These are phyloP conservation scores for Andrographis paniculata DNA, from an alignment of 305 asterid genomes.

Conservation along the genomic window DNA sequence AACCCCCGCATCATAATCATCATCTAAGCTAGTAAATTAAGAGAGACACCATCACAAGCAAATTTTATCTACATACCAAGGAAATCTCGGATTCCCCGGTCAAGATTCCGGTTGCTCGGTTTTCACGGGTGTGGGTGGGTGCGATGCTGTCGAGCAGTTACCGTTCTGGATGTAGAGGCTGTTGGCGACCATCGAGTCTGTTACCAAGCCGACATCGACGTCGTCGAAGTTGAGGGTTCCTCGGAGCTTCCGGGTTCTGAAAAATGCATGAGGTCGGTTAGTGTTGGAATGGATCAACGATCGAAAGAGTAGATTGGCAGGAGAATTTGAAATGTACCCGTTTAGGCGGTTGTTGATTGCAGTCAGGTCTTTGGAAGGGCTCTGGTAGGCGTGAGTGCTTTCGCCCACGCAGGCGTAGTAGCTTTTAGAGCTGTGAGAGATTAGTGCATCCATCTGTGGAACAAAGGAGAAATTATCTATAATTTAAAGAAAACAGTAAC, in stretches of 20 bases:
- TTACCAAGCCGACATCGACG: slow-evolving; percentile 80
- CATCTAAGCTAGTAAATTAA: slow-evolving; percentile 19
- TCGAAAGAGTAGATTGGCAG: not conserved
- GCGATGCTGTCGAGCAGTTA: slow-evolving; percentile 27
- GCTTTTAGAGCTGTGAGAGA: slow-evolving; percentile 89
- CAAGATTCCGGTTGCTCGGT: slow-evolving; percentile 66
- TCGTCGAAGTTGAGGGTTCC: slow-evolving; percentile 75
- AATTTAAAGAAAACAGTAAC: no score
- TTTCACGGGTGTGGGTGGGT: slow-evolving; percentile 28
- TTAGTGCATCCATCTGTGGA: slow-evolving; percentile 85
- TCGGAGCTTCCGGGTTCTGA: slow-evolving; percentile 68
- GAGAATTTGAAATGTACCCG: slow-evolving; percentile 36
- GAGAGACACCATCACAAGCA: slow-evolving; percentile 1
- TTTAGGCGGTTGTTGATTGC: slow-evolving; percentile 86
- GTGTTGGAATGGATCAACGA: not conserved
- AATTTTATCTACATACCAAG: slow-evolving; percentile 35
- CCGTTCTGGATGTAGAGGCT: slow-evolving; percentile 53
- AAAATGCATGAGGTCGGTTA: slow-evolving; percentile 9
- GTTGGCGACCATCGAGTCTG: slow-evolving; percentile 79
- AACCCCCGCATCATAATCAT: slow-evolving; percentile 15
- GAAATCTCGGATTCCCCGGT: slow-evolving; percentile 5
- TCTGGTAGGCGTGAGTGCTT: slow-evolving; percentile 96
- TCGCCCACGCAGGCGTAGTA: slow-evolving; percentile 95
- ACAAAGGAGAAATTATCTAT: not conserved
- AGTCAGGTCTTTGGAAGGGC: slow-evolving; percentile 94